A percentile compares a stretch with the other conserved stretches of the same genome.
Conservation (phyloP, 306 rosid species). For the Benincasa hispida region DNA sequence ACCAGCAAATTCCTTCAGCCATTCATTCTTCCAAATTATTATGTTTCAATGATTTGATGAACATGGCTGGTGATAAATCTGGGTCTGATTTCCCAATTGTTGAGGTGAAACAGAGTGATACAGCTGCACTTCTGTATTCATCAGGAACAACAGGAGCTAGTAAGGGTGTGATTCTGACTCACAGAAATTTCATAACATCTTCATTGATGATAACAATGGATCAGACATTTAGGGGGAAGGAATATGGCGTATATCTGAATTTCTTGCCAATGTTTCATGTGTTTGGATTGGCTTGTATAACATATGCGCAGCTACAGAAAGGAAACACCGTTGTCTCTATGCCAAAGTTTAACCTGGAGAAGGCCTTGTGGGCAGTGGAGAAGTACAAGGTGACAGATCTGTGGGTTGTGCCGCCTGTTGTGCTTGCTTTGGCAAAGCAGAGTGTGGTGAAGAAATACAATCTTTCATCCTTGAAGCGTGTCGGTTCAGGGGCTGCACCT, state of each 20-base stretch:
- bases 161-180: conserved; percentile 73
- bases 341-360: conserved; percentile 43
- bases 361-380: conserved; percentile 37
- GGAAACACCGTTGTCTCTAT: conserved; percentile 45
- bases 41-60: conserved; percentile 30
- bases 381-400: conserved; percentile 45
- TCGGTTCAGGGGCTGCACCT: conserved; percentile 86
- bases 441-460: conserved; percentile 37
- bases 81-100: conserved; percentile 33
- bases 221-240: conserved; percentile 28
- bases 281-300: conserved; percentile 46
- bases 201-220: conserved; percentile 46
- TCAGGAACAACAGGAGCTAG: conserved; percentile 81
- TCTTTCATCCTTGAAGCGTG: conserved; percentile 50
- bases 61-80: conserved; percentile 15
- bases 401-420: conserved; percentile 79
- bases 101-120: conserved; percentile 38
- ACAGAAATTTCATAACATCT: conserved; percentile 53
- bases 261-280: conserved; percentile 86
- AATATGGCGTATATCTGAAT: conserved; percentile 34
- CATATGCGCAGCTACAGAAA: conserved; percentile 35
- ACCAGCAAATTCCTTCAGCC: conserved; percentile 2
- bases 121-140: conserved; percentile 69
- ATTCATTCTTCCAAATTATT: conserved; percentile 3
- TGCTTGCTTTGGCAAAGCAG: conserved; percentile 61